Base-by-base conservation (phyloP, 228 moss, liverwort and hornwort genomes). In the Sphagnum fallax region DNA sequence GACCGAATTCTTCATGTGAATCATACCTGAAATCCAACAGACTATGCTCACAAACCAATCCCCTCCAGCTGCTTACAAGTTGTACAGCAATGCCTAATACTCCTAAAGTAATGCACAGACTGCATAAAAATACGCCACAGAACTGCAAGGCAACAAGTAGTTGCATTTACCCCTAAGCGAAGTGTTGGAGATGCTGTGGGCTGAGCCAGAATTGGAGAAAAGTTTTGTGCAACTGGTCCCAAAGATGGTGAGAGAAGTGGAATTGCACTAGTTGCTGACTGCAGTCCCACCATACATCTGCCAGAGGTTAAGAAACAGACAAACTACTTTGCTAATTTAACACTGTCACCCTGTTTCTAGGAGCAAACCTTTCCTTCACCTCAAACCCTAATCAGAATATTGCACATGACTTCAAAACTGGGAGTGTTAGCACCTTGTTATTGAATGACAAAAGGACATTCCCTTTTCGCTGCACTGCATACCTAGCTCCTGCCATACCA, bases 401-500 rank as follows among this genome's bases (percentile, higher is more conserved):
- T 32, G 32, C 32, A 3, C 32, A 32, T 32, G 32, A 32, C 32
- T 32, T 32, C 32, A 32, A 32, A 32, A 55, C 3, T 8, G 72
- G 11, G 8, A 50, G 13, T 52, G 67, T n/a, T 73, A 74, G 59
- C 76, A 92, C 92, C 81, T 91, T 94, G 58, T 94, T 94, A 73
- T 94, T 94, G 52, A 94, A 94, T 32, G 94, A 87, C 79, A 91
- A 66, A 66, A 94, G 79, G 52, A 89, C 70, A 65, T 94, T 94
- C 58, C 94, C 94, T 70, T 81, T 79, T 72, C 89, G 78, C 73
- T 89, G 87, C 47, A 91, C 91, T 53, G 91, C 91, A 73, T 94
- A 94, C 55, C 94, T 77, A 52, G 91, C 89, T 79, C 94, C 90
- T 92, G 90, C 60, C 16, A 74, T 72, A 53, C 73, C 62, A 65